Conservation (phyloP, 164 flowering plant genomes). For the Paratinospora sagittata region DNA sequence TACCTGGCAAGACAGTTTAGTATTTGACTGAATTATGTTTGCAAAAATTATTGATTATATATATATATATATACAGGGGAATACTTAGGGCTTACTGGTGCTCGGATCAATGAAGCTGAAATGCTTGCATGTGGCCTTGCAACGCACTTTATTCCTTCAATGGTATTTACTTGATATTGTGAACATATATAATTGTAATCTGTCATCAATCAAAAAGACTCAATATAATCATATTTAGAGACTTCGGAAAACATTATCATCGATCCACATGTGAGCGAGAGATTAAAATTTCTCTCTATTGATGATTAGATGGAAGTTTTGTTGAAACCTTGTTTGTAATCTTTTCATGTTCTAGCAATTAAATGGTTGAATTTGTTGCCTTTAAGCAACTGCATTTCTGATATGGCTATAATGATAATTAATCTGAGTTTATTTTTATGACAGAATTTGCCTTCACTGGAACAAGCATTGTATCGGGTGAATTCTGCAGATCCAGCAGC, state of each 20-base stretch:
- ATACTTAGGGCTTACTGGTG: conserved; percentile 5
- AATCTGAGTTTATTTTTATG: background rate
- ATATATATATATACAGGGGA: conserved; percentile 6
- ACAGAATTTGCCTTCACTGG: conserved; percentile 5
- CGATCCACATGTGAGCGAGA: too few relatives aligned
- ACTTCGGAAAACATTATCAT: too few relatives aligned
- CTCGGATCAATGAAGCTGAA: conserved; percentile 4
- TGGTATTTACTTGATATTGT: background rate
- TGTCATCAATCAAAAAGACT: too few relatives aligned
- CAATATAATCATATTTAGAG: too few relatives aligned
- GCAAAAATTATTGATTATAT: too few relatives aligned
- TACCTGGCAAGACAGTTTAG: too few relatives aligned
- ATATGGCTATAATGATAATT: background rate
- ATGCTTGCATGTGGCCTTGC: conserved; percentile 10
- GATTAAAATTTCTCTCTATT: too few relatives aligned
- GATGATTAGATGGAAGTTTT: too few relatives aligned
- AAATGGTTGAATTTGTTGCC: background rate
- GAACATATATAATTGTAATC: too few relatives aligned
- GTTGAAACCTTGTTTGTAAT: too few relatives aligned
- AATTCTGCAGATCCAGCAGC: background rate
- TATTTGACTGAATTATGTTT: too few relatives aligned
- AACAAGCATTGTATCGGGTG: background rate
- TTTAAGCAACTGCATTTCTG: background rate
- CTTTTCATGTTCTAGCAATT: background rate
- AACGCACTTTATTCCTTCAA: conserved; percentile 5